A percentile compares a stretch with the other conserved stretches of the same genome.
Evolutionary conservation across 169 alveolate genomes (phyloP).

Genomic region (Plasmodium gaboni): DNA sequence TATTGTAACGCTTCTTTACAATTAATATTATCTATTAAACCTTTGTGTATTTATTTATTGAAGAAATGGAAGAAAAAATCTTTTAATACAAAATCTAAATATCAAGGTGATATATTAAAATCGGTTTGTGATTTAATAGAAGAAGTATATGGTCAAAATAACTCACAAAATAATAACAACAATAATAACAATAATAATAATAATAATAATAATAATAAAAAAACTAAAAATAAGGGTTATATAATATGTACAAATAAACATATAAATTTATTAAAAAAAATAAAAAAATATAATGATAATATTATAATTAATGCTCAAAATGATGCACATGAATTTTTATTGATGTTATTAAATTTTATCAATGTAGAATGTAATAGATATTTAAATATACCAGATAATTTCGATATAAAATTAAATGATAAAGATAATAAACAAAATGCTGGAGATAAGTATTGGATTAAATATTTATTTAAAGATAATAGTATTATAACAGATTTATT

Average conservation of each 20-base stretch:
- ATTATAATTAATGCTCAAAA: slow-evolving; percentile 61
- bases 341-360: slow-evolving; percentile 43
- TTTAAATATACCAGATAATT: slow-evolving; percentile 29
- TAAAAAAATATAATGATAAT: slow-evolving; percentile 41
- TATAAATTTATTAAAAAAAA: slow-evolving; percentile 63
- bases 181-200: no score
- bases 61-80: slow-evolving; percentile 31
- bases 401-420: slow-evolving; percentile 50
- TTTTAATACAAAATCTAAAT: slow-evolving; percentile 41
- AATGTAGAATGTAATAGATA: slow-evolving; percentile 66
- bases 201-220: no score
- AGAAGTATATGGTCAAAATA: slow-evolving; percentile 26
- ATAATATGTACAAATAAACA: slow-evolving; percentile 56
- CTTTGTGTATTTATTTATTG: slow-evolving; percentile 55
- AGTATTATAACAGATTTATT: slow-evolving; percentile 67
- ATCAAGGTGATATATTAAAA: slow-evolving; percentile 65
- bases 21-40: slow-evolving; percentile 55
- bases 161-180: background rate
- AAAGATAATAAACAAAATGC: slow-evolving; percentile 72
- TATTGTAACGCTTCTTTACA: slow-evolving; percentile 74
- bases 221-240: no score
- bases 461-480: slow-evolving; percentile 65
- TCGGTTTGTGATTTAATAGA: slow-evolving; percentile 37
- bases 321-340: slow-evolving; percentile 74
- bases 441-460: slow-evolving; percentile 69